phyloP scores from a whole-genome alignment of 1,284 basidiomycete species.

The Rhizopogon hawkerae region DNA sequence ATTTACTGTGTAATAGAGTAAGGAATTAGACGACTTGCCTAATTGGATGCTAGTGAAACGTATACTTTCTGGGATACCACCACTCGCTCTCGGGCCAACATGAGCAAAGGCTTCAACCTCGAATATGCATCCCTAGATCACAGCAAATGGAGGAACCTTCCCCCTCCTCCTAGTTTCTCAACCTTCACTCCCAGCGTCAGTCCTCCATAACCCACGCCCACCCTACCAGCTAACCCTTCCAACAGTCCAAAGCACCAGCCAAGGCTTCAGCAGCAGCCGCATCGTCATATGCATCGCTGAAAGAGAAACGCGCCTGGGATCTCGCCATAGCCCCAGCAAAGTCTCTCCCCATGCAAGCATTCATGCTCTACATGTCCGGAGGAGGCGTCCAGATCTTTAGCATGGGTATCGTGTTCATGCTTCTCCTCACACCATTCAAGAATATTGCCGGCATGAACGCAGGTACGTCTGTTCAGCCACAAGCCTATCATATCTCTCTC shows the following conservation, averaged over 20 bases:
- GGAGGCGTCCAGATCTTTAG: conserved; percentile 90
- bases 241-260: conserved; percentile 33
- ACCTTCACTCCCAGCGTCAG: conserved; percentile 11
- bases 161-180: conserved; percentile 57
- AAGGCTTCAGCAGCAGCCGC: conserved; percentile 32
- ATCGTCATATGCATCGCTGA: conserved; percentile 56
- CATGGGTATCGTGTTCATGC: conserved; percentile 88
- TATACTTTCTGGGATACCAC: neutral
- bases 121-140: conserved; percentile 23
- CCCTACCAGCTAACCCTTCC: conserved; percentile 16
- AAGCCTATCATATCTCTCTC: neutral
- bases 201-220: conserved; percentile 10
- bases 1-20: too few species aligned
- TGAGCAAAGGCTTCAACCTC: conserved; percentile 21
- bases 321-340: conserved; percentile 79
- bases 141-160: conserved; percentile 47
- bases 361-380: conserved; percentile 96
- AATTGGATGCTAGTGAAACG: neutral
- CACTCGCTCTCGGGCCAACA: neutral
- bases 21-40: neutral
- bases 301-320: conserved; percentile 82
- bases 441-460: conserved; percentile 69
- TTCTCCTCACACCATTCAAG: conserved; percentile 74
- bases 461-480: conserved; percentile 38
- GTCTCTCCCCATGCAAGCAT: conserved; percentile 85